Evolutionary conservation across 1,139 yeast genomes (phyloP), one percentile per base, ranked within the genome.

Genomic region (Suhomyces choctaworum): DNA sequence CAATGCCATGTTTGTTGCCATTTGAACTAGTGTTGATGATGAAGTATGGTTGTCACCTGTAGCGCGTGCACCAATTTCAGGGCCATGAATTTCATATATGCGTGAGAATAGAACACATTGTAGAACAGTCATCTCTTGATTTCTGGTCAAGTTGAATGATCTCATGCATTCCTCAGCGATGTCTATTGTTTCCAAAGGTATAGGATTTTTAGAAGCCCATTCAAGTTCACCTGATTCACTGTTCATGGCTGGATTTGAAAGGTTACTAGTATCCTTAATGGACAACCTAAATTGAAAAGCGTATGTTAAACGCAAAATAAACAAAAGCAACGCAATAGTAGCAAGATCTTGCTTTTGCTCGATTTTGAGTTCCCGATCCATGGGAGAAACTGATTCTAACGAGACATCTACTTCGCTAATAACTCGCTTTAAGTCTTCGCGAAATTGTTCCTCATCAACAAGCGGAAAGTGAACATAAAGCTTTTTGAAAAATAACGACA

Each of bases 61-160:
- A 6, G 31, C 19, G 14, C 32, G 33, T 29, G 58, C 64, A 11
- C 64, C 62, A 22, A 52, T 56, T 34, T 66, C 70, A 4, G 65
- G 68, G 1, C 64, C 58, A 29, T 50, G 50, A 7, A 45, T 45
- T 12, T 51, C 53, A 37, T 62, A 62, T 2, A 57, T 41, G 21
- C 64, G 51, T 13, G 50, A 37, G 30, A 56, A 38, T 8, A 51
- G 29, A 3, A 46, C 44, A 13, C 53, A 51, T 29, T 54, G 60
- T 11, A 52, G 41, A 3, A 46, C 50, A 5, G 33, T 32, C 9
- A 54, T 19, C n/a, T 46, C 44, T 32, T 35, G 50, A 31, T 32
- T 44, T 24, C 25, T 36, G 25, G 37, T 36, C 26, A 27, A 39
- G 9, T 47, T 40, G 22, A 40, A 44, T 13, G 40, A 42, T 25